A percentile compares a stretch with the other conserved stretches of the same genome.
These are phyloP conservation scores for Dalbergia cultrata DNA, from an alignment of 306 rosid species.

Conservation along the genomic window DNA sequence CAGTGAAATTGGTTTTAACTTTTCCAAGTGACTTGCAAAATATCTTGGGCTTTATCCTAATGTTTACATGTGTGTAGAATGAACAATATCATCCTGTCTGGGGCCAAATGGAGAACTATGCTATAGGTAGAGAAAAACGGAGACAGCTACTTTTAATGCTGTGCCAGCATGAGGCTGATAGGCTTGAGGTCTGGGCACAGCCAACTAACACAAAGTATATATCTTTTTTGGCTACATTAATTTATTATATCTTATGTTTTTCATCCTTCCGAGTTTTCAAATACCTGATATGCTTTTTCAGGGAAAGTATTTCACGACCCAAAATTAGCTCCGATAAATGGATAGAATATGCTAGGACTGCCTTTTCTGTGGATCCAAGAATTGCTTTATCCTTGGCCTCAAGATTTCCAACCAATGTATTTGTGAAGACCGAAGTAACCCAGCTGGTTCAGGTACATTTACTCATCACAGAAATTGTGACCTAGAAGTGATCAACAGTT, in stretches of 20 bases:
- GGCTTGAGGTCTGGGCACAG: constrained; percentile 99
- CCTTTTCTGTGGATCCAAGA: constrained; percentile 94
- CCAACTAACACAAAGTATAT: constrained; percentile 89
- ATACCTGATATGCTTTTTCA: constrained; percentile 49
- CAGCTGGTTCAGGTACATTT: constrained; percentile 85
- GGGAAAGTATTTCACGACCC: constrained; percentile 75
- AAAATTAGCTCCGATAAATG: constrained; percentile 90
- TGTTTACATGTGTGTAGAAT: constrained; percentile 60
- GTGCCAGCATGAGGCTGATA: constrained; percentile 95
- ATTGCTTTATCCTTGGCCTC: constrained; percentile 84
- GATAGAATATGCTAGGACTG: constrained; percentile 89
- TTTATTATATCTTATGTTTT: constrained; percentile 12
- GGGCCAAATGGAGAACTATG: constrained; percentile 94
- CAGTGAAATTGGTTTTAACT: constrained; percentile 29
- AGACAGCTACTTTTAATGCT: constrained; percentile 87
- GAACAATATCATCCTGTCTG: constrained; percentile 90
- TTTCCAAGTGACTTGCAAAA: constrained; percentile 31
- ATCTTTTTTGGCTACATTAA: constrained; percentile 24
- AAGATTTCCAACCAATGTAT: constrained; percentile 84
- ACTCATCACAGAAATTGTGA: constrained; percentile 23
- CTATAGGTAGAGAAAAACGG: constrained; percentile 86
- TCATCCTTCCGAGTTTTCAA: constrained; percentile 30
- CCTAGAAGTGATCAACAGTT: constrained; percentile 35
- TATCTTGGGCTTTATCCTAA: constrained; percentile 41
- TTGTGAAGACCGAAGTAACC: constrained; percentile 85